Conservation (phyloP, 2,329 filamentous ascomycete genomes). For the Podosphaera fusca region DNA sequence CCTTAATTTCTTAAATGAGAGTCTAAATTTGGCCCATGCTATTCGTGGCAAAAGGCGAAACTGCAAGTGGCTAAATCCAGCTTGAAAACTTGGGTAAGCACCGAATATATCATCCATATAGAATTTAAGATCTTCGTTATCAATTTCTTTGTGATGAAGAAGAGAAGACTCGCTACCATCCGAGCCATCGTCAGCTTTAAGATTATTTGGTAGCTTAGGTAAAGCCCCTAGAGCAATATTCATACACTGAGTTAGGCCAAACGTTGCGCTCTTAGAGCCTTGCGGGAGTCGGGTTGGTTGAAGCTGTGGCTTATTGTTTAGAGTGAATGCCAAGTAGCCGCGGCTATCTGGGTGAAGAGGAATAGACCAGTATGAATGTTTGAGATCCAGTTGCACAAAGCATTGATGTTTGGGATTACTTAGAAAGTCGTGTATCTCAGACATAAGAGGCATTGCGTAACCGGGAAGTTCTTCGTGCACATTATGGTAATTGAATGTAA, state of each 20-base stretch:
- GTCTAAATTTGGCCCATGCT: neutral
- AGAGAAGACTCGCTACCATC: neutral
- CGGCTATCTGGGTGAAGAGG: no score
- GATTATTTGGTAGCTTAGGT: no score
- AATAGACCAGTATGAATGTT: no score
- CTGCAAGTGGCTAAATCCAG: neutral
- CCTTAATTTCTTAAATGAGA: neutral
- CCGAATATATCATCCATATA: slow-evolving; percentile 1
- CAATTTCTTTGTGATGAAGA: neutral
- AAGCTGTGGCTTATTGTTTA: no score
- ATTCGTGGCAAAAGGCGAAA: neutral
- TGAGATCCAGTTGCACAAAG: no score
- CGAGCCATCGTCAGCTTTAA: neutral
- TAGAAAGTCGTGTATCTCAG: no score
- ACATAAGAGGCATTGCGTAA: neutral
- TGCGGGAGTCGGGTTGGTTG: no score
- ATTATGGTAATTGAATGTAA: neutral
- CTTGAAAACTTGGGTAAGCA: neutral
- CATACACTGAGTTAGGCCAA: no score
- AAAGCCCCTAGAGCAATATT: no score
- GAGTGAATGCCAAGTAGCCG: no score
- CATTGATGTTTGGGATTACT: no score
- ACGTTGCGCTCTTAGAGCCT: no score
- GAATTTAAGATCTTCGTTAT: neutral
- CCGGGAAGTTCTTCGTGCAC: neutral